Evolutionary conservation across 306 rosid genomes (phyloP).

Genomic region (Canavalia ensiformis): DNA sequence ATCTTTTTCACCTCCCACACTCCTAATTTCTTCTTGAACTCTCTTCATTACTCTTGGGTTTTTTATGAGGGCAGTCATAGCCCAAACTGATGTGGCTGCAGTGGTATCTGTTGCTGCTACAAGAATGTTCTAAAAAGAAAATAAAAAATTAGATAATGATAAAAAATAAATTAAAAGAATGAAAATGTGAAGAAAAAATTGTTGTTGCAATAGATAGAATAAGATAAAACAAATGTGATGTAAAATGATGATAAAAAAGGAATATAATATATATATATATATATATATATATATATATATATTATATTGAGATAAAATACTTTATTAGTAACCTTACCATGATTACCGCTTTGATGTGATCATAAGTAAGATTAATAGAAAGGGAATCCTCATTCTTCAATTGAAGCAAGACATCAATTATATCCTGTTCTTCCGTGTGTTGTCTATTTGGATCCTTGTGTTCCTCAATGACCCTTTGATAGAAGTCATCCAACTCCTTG

Average conservation of each 20-base stretch:
- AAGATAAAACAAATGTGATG: too few species aligned
- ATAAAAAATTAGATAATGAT: neutral
- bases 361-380: slow-evolving; percentile 9
- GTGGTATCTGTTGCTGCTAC: slow-evolving; percentile 34
- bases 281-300: too few species aligned
- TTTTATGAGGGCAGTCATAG: slow-evolving; percentile 29
- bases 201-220: too few species aligned
- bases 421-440: neutral
- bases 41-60: slow-evolving; percentile 39
- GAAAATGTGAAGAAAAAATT: too few species aligned
- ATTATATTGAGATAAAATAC: too few species aligned
- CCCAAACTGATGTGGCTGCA: slow-evolving; percentile 31
- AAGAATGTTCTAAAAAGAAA: slow-evolving; percentile 14
- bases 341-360: slow-evolving; percentile 36
- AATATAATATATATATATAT: too few species aligned
- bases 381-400: slow-evolving; percentile 13
- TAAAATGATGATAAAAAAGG: too few species aligned
- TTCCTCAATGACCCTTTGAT: slow-evolving; percentile 37
- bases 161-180: too few species aligned
- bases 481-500: slow-evolving; percentile 41
- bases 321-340: neutral
- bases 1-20: neutral
- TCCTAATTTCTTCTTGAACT: slow-evolving; percentile 31
- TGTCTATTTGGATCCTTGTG: slow-evolving; percentile 1
- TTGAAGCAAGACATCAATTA: slow-evolving; percentile 42